Conservation (phyloP, 2,329 filamentous ascomycete genomes). For the Arachnomyces sp. region DNA sequence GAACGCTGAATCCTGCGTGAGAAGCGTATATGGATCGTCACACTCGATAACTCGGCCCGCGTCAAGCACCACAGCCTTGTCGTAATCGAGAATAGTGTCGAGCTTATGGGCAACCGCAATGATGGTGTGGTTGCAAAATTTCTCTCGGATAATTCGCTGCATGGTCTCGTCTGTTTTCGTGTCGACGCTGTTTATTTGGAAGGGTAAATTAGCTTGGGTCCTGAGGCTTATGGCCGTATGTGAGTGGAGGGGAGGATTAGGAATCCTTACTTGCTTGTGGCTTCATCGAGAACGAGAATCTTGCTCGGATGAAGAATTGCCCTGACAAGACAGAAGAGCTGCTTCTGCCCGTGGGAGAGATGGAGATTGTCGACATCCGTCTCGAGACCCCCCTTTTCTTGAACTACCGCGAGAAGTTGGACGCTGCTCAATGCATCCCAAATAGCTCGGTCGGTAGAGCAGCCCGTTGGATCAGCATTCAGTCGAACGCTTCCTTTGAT, state of each 20-base stretch:
- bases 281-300: conserved; percentile 40
- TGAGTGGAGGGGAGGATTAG: conserved; percentile 46
- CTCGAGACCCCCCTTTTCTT: conserved; percentile 33
- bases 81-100: conserved; percentile 37
- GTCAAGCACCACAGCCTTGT: conserved; percentile 31
- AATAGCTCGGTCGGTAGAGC: conserved; percentile 25
- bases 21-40: conserved; percentile 25
- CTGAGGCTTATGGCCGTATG: no score
- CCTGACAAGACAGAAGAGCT: conserved; percentile 56
- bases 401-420: conserved; percentile 28
- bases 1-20: conserved; percentile 30
- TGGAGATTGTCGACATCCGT: conserved; percentile 41
- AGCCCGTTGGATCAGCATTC: conserved; percentile 33
- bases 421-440: conserved; percentile 31
- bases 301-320: conserved; percentile 46
- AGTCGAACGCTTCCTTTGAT: conserved; percentile 33
- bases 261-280: conserved; percentile 38
- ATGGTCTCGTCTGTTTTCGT: conserved; percentile 50
- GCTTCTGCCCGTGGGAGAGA: conserved; percentile 54
- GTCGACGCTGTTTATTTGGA: conserved; percentile 41
- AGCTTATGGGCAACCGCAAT: conserved; percentile 51
- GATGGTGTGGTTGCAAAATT: conserved; percentile 52
- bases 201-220: conserved; percentile 30
- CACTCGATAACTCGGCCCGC: conserved; percentile 28
- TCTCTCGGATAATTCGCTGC: conserved; percentile 48